Percentiles rank a stretch among this genome's conserved stretches.
phyloP scores from a whole-genome alignment of 192 early-diverging fungal genomes.

The Paraglomus occultum region DNA sequence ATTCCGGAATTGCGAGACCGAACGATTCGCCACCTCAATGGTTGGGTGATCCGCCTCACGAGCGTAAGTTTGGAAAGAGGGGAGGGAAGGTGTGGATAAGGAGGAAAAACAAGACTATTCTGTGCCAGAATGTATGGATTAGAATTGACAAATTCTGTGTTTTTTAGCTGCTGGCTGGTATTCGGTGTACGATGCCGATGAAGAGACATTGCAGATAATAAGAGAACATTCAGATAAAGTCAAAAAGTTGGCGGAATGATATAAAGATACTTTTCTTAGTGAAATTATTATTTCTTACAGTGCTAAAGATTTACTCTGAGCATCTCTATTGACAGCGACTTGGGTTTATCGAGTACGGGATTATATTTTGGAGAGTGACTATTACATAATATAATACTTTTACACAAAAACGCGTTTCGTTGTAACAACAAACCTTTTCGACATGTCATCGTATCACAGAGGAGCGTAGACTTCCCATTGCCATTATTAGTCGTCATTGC shows the following conservation, averaged over 20 bases:
- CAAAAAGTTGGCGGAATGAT: background rate
- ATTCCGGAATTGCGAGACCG: conserved; percentile 50
- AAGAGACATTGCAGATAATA: conserved; percentile 2
- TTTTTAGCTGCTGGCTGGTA: conserved; percentile 57
- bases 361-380: too few relatives aligned
- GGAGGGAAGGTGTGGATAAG: background rate
- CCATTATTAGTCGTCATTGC: too few relatives aligned
- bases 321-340: too few relatives aligned
- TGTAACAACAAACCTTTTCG: too few relatives aligned
- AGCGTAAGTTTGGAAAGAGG: conserved; percentile 33
- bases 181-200: conserved; percentile 61
- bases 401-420: too few relatives aligned
- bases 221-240: background rate
- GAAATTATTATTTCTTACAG: too few relatives aligned
- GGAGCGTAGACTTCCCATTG: too few relatives aligned
- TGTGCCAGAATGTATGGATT: background rate
- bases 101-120: background rate
- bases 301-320: too few relatives aligned
- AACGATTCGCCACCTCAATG: conserved; percentile 37
- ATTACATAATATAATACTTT: too few relatives aligned
- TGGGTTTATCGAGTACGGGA: too few relatives aligned
- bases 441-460: too few relatives aligned
- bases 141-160: background rate
- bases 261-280: too few relatives aligned
- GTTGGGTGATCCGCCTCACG: conserved; percentile 61